Evolutionary conservation across 2,329 filamentous ascomycete genomes (phyloP), one percentile per base, ranked within the genome.

Genomic region (Fusarium sp.): DNA sequence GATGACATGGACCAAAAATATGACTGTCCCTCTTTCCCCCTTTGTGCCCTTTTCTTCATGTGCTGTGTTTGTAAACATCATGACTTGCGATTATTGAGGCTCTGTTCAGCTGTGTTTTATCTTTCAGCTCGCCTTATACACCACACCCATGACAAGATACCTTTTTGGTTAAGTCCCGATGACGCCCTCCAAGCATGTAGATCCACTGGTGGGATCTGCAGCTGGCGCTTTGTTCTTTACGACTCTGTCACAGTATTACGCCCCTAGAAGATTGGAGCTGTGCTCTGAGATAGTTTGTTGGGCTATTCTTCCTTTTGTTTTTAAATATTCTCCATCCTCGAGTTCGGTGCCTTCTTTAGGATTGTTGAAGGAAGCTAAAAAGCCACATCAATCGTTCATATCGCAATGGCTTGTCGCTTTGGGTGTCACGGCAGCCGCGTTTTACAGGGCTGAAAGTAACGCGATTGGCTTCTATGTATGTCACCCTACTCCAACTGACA

Each of bases 271-370:
- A 28, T 43, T 74, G 3, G 79, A 80, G 50, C 48, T 80, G 7
- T 61, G 45, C 13, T 81, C 80, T 1, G 80, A 81, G 58, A 49
- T 73, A 2, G n/a, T 80, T 2, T 76, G 76, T 18, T 81, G 80
- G 79, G 32, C 62, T 3, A 13, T 76, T 6, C 30, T 81, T 21
- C 74, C 78, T 0, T 8, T 71, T 7, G 8, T 80, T 2, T 72
- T 76, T 14, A 53, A 46, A 6, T 21, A 51, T 13, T 16, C n/a
- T 4, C 9, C 23, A 16, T n/a, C 30, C 8, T 30, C 30, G 1
- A 20, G 8, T 2, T 6, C 20, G 7, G 6, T 16, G 21, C 10
- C 46, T 0, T 16, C 30, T 0, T 5, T 56, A 8, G 20, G 11
- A 4, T 18, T 46, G 11, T 7, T 20, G 8, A 41, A 30, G 7